phyloP scores from a whole-genome alignment of 345 rosid genomes.

The Dimocarpus longan region DNA sequence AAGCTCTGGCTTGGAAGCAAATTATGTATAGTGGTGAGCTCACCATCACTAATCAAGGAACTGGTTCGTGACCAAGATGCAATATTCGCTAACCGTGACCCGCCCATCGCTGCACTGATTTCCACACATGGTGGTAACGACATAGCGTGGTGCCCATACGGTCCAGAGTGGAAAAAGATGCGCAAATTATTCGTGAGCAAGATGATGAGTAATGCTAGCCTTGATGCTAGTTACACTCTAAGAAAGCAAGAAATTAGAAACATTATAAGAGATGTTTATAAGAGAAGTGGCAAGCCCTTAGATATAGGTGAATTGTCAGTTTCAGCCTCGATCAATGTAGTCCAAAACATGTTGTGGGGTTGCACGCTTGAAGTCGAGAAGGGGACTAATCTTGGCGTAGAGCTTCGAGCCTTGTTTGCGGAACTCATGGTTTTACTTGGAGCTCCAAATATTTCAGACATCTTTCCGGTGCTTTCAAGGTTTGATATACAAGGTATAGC shows the following conservation, averaged over 20 bases:
- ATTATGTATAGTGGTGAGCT: constrained; percentile 37
- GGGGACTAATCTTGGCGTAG: background rate
- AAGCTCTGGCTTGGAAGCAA: constrained; percentile 42
- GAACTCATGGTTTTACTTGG: constrained; percentile 34
- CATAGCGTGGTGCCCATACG: constrained; percentile 31
- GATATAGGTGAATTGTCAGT: constrained; percentile 39
- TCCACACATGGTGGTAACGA: constrained; percentile 30
- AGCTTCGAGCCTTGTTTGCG: constrained; percentile 24
- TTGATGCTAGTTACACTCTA: constrained; percentile 34
- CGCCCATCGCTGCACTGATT: constrained; percentile 27
- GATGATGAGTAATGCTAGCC: constrained; percentile 37
- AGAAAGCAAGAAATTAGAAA: constrained; percentile 33
- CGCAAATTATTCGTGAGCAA: constrained; percentile 40
- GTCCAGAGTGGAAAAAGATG: constrained; percentile 32
- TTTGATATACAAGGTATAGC: constrained; percentile 52
- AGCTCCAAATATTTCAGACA: constrained; percentile 49
- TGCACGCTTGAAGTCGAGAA: constrained; percentile 28
- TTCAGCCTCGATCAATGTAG: constrained; percentile 15
- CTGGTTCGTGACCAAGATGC: constrained; percentile 43
- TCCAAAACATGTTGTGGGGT: constrained; percentile 47
- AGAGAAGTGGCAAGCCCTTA: constrained; percentile 15
- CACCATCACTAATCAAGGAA: constrained; percentile 34
- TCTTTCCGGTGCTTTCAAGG: constrained; percentile 40
- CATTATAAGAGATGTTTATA: constrained; percentile 21
- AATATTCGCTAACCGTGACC: constrained; percentile 38